A percentile compares a stretch with the other conserved stretches of the same genome.
Conservation (phyloP, 805 yeast species). For the Yamadazyma endophytica region DNA sequence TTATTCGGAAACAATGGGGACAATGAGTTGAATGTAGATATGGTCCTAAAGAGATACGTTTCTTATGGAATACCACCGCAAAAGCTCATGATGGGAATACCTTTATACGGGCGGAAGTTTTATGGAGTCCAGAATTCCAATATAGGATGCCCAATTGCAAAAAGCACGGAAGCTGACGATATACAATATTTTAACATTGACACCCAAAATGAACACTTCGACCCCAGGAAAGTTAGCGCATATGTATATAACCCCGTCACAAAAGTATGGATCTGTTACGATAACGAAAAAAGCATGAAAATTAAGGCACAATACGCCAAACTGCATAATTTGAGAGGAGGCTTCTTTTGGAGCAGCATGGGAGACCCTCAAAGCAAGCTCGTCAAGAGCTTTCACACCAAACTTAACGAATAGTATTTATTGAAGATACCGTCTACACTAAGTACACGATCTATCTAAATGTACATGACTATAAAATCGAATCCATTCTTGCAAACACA, state of each 20-base stretch:
- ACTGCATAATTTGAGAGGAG: constrained; percentile 62
- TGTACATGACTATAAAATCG: constrained; percentile 53
- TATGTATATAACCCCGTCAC: constrained; percentile 41
- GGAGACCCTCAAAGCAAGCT: no score
- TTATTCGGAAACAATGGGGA: constrained; percentile 41
- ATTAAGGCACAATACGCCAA: constrained; percentile 59
- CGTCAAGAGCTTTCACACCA: neutral
- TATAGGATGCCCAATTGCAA: constrained; percentile 39
- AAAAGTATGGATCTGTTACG: constrained; percentile 55
- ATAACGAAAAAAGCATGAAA: constrained; percentile 49
- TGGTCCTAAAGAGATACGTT: constrained; percentile 44
- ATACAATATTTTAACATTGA: no score
- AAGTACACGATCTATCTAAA: neutral
- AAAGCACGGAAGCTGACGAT: no score
- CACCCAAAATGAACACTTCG: constrained; percentile 43
- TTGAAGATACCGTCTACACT: neutral
- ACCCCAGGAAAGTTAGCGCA: constrained; percentile 46
- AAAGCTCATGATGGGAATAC: constrained; percentile 80
- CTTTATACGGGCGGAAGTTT: constrained; percentile 62
- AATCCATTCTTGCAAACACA: constrained; percentile 90
- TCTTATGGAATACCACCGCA: constrained; percentile 36
- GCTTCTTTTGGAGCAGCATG: constrained; percentile 92
- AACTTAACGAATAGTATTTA: neutral
- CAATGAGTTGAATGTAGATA: constrained; percentile 43
- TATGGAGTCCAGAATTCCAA: constrained; percentile 29